Conservation (phyloP, 441 rosid genomes). For the Pelargonium australe region DNA sequence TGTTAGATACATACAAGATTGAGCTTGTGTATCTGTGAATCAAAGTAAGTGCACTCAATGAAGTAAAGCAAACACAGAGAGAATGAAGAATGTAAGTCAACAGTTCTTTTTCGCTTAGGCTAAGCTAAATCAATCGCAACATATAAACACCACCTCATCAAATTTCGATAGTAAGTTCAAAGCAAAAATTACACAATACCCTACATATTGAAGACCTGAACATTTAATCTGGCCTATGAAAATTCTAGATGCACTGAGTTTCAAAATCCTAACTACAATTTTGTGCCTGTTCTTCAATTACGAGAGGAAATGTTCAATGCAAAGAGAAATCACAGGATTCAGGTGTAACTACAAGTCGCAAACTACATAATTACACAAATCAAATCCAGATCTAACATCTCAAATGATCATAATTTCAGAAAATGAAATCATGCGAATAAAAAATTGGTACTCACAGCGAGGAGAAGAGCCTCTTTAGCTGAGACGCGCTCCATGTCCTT, state of each 20-base stretch:
- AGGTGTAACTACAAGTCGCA: neutral
- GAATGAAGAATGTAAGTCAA: too few relatives aligned
- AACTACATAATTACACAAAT: neutral
- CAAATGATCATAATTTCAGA: neutral
- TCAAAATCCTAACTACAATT: neutral
- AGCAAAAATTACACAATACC: too few relatives aligned
- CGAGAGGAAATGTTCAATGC: neutral
- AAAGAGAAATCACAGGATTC: neutral
- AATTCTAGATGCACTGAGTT: too few relatives aligned
- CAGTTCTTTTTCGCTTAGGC: neutral
- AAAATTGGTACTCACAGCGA: conserved; percentile 49
- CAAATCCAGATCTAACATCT: neutral
- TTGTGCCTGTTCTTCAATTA: neutral
- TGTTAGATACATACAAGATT: conserved; percentile 2
- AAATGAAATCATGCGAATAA: neutral
- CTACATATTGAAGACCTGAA: neutral
- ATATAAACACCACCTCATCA: too few relatives aligned
- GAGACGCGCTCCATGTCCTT: conserved; percentile 91
- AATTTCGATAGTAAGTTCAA: too few relatives aligned
- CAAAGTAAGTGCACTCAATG: neutral
- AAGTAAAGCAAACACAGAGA: too few relatives aligned
- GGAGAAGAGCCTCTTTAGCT: conserved; percentile 84
- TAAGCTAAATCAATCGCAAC: neutral
- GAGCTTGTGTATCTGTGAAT: conserved; percentile 13
- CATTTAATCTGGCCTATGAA: neutral